phyloP scores from a whole-genome alignment of 306 rosid species.

The Cercis canadensis region DNA sequence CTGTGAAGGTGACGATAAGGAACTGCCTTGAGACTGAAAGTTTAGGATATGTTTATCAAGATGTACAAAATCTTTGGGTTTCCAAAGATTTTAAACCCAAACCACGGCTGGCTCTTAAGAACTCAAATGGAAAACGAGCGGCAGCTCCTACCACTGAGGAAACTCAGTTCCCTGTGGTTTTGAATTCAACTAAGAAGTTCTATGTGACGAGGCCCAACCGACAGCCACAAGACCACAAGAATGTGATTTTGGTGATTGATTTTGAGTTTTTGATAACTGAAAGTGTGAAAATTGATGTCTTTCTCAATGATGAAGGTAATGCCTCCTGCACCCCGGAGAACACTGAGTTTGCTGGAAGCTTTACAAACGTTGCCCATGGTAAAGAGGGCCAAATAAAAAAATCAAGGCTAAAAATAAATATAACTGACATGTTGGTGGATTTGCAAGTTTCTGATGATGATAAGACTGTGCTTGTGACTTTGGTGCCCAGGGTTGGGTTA shows the following conservation, averaged over 20 bases:
- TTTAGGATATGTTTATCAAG: too few species aligned
- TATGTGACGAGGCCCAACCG: slow-evolving; percentile 18
- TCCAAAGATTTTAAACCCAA: neutral
- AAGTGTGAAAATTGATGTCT: slow-evolving; percentile 36
- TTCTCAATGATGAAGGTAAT: slow-evolving; percentile 30
- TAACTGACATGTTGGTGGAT: slow-evolving; percentile 34
- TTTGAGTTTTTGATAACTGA: slow-evolving; percentile 11
- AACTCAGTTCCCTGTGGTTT: slow-evolving; percentile 40
- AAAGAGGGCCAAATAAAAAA: neutral
- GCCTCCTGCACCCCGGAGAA: neutral
- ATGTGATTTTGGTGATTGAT: slow-evolving; percentile 51
- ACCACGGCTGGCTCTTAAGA: neutral
- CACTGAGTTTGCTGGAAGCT: slow-evolving; percentile 36
- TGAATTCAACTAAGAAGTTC: slow-evolving; percentile 6
- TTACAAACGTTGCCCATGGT: neutral
- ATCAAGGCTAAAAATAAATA: neutral
- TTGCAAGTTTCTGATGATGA: neutral
- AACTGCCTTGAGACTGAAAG: too few species aligned
- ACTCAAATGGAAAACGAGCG: slow-evolving; percentile 42
- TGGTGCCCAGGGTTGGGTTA: neutral
- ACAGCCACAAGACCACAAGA: slow-evolving; percentile 46
- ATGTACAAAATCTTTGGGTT: too few species aligned
- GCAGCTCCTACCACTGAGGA: slow-evolving; percentile 41
- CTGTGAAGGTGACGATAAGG: too few species aligned
- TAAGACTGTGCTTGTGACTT: neutral